These are phyloP conservation scores for Phytophthora agathidicida DNA, from an alignment of 352 stramenopile species.

Conservation along the genomic window DNA sequence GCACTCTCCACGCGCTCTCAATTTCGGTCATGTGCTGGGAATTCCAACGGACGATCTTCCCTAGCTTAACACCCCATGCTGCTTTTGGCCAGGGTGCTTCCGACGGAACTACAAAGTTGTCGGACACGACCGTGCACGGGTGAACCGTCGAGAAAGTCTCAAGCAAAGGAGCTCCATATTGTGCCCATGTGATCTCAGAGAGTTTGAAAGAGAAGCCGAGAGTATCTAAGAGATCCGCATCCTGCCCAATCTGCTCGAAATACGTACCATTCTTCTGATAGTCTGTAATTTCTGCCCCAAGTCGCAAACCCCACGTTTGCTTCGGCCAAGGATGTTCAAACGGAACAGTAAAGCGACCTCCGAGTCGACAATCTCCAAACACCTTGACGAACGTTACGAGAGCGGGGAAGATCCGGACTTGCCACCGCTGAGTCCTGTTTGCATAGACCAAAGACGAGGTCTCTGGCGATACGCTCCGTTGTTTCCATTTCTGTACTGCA, in stretches of 20 bases:
- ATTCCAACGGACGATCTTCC: conserved; percentile 33
- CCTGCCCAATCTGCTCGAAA: conserved; percentile 34
- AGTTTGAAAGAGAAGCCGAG: conserved; percentile 34
- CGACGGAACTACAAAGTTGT: conserved; percentile 30
- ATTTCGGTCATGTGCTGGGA: conserved; percentile 15
- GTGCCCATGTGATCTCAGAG: conserved; percentile 15
- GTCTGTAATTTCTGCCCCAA: conserved; percentile 23
- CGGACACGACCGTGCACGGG: conserved; percentile 18
- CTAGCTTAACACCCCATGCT: conserved; percentile 33
- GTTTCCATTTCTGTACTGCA: conserved; percentile 17
- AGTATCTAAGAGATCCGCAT: conserved; percentile 23
- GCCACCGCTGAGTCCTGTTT: conserved; percentile 18
- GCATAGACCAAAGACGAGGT: conserved; percentile 4
- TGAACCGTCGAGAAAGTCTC: conserved; percentile 19
- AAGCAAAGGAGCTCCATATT: conserved; percentile 21
- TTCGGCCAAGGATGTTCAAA: conserved; percentile 29
- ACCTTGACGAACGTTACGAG: conserved; percentile 29
- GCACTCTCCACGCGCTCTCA: conserved; percentile 26
- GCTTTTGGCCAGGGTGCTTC: conserved; percentile 23
- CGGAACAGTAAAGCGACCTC: conserved; percentile 27
- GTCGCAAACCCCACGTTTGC: conserved; percentile 23
- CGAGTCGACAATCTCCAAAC: conserved; percentile 29
- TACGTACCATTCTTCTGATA: conserved; percentile 23
- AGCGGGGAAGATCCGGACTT: conserved; percentile 24
- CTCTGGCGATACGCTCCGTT: not conserved